Conservation (phyloP, 345 rosid genomes). For the Lepidium didymum region DNA sequence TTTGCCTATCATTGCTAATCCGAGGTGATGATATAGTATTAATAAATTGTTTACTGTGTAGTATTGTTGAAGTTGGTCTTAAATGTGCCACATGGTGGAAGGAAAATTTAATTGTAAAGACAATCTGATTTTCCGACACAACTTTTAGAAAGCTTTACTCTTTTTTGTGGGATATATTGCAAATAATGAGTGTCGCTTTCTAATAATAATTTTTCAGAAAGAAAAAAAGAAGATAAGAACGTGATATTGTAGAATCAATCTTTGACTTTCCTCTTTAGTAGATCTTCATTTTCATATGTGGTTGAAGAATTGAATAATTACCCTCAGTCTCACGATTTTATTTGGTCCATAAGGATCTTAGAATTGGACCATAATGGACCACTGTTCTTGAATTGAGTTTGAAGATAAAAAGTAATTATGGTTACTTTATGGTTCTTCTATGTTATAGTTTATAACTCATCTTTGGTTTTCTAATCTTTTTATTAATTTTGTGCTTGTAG, state of each 20-base stretch:
- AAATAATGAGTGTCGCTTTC: constrained; percentile 3
- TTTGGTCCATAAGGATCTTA: constrained; percentile 13
- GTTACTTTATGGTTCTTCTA: not conserved
- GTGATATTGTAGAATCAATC: not conserved
- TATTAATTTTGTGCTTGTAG: constrained; percentile 29
- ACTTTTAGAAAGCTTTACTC: constrained; percentile 2
- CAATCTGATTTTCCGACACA: constrained; percentile 12
- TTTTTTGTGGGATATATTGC: not conserved
- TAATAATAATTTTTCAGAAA: not conserved
- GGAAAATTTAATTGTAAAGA: not conserved
- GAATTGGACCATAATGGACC: constrained; percentile 14
- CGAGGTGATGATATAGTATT: not conserved
- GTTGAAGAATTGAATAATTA: not conserved
- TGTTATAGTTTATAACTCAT: not conserved
- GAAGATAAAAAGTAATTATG: not conserved
- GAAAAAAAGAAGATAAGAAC: constrained; percentile 2
- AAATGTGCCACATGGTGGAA: not conserved
- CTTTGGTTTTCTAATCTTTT: not conserved
- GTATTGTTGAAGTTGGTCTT: not conserved
- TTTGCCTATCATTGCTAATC: not conserved
- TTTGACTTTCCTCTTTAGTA: constrained; percentile 15
- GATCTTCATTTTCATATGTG: not conserved
- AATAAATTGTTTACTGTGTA: not conserved
- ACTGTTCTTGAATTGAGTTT: not conserved
- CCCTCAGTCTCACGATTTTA: not conserved